Percentiles rank a stretch among this genome's conserved stretches.
Evolutionary conservation across 1,139 yeast species (phyloP).

Genomic region (Saccharomyces hybrid): DNA sequence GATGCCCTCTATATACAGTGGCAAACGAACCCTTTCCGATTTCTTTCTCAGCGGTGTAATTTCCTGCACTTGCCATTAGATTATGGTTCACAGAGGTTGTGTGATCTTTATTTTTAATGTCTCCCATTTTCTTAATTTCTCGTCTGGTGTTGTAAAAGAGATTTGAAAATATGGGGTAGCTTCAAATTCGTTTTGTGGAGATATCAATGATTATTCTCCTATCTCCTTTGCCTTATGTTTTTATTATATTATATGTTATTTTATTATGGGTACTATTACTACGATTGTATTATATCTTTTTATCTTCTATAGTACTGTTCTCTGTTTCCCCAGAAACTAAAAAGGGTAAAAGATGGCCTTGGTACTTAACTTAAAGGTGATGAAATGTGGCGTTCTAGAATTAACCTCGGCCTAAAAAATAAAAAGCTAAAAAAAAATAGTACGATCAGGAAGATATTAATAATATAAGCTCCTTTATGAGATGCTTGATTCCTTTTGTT

Average conservation of each 20-base stretch:
- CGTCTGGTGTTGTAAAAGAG: background rate
- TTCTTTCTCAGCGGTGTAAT: constrained; percentile 38
- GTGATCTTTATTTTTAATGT: background rate
- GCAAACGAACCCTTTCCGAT: constrained; percentile 97
- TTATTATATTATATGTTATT: background rate
- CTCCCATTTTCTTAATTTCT: background rate
- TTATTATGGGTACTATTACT: background rate
- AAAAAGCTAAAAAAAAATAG: background rate
- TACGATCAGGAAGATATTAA: background rate
- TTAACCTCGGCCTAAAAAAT: background rate
- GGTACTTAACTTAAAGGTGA: background rate
- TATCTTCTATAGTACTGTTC: background rate
- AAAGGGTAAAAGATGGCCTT: background rate
- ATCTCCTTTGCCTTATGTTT: background rate
- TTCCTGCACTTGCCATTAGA: constrained; percentile 14
- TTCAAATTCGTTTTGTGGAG: background rate
- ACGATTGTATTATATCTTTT: background rate
- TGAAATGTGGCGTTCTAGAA: background rate
- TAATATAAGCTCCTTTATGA: background rate
- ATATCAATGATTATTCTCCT: background rate
- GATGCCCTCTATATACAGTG: constrained; percentile 69
- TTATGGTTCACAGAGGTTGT: constrained; percentile 7
- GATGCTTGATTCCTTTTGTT: background rate
- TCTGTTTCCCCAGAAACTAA: background rate
- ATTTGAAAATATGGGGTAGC: background rate